phyloP scores from a whole-genome alignment of 805 yeast genomes.

The Yarrowia hollandica region DNA sequence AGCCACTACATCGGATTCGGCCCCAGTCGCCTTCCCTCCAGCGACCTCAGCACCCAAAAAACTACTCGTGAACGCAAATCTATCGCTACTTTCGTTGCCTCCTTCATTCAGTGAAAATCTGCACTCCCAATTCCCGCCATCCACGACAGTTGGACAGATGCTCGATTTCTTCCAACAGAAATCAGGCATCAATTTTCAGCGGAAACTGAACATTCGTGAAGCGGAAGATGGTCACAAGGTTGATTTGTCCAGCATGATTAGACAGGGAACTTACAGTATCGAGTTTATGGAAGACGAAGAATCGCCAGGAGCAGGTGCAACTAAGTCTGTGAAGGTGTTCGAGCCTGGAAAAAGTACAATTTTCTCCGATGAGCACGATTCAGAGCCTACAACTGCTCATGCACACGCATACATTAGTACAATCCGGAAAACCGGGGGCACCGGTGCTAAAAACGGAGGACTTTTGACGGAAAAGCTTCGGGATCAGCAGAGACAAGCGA shows the following conservation, averaged over 20 bases:
- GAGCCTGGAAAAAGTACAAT: not conserved
- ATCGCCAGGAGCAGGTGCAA: not conserved
- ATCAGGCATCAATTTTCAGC: conserved; percentile 34
- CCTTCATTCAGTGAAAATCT: conserved; percentile 32
- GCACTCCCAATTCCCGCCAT: conserved; percentile 32
- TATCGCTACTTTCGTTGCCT: conserved; percentile 34
- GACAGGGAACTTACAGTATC: conserved; percentile 20
- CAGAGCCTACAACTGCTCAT: conserved; percentile 16
- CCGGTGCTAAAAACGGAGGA: not conserved
- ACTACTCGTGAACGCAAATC: conserved; percentile 22
- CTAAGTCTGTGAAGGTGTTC: not conserved
- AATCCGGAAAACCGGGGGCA: conserved; percentile 11
- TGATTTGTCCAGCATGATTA: not conserved
- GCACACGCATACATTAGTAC: conserved; percentile 15
- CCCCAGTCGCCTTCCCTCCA: not conserved
- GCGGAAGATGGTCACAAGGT: conserved; percentile 7
- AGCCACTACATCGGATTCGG: no score
- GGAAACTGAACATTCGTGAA: conserved; percentile 2
- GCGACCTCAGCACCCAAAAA: not conserved
- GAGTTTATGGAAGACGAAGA: not conserved
- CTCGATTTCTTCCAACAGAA: conserved; percentile 34
- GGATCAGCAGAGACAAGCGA: conserved; percentile 1
- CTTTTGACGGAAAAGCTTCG: conserved; percentile 11
- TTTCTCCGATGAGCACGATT: not conserved
- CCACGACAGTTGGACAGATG: conserved; percentile 34